Percentiles rank a stretch among this genome's conserved stretches.
Evolutionary conservation across 768 basidiomycete species (phyloP).

Genomic region (Bullera alba): DNA sequence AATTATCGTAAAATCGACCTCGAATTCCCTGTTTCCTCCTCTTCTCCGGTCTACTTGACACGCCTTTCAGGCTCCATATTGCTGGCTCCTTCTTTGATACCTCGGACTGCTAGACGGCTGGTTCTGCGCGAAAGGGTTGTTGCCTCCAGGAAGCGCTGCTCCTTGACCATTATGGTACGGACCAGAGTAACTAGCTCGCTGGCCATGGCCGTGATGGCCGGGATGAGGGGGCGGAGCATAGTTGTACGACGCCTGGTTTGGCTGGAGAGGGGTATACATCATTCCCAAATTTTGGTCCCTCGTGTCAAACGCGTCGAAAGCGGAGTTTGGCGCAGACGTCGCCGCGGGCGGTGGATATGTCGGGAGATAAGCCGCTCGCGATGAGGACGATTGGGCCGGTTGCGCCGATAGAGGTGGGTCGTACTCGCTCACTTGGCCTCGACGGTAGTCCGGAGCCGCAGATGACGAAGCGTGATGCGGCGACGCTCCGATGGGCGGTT

Average conservation of each 20-base stretch:
- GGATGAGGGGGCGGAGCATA: neutral
- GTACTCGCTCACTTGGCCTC: slow-evolving; percentile 15
- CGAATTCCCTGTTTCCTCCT: too few relatives aligned
- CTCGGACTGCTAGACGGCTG: slow-evolving; percentile 22
- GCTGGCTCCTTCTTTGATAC: slow-evolving; percentile 26
- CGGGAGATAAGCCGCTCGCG: slow-evolving; percentile 12
- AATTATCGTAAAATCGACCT: too few relatives aligned
- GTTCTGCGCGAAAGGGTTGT: slow-evolving; percentile 15
- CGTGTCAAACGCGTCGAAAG: slow-evolving; percentile 29
- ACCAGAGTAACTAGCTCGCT: slow-evolving; percentile 35
- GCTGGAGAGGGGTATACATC: slow-evolving; percentile 38
- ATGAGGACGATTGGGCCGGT: neutral
- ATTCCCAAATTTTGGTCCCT: slow-evolving; percentile 24
- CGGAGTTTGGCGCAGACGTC: slow-evolving; percentile 12
- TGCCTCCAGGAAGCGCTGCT: neutral
- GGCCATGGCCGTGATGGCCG: slow-evolving; percentile 13
- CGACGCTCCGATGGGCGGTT: slow-evolving; percentile 29
- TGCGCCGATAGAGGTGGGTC: slow-evolving; percentile 11
- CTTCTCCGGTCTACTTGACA: too few relatives aligned
- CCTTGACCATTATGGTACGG: slow-evolving; percentile 16
- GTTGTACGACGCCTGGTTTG: slow-evolving; percentile 6
- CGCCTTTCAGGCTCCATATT: slow-evolving; percentile 13
- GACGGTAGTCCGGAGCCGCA: slow-evolving; percentile 5
- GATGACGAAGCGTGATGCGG: slow-evolving; percentile 15
- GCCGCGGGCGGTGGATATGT: slow-evolving; percentile 36